Evolutionary conservation across 2,329 filamentous ascomycete genomes (phyloP).

Genomic region (Arachnopeziza araneosa): DNA sequence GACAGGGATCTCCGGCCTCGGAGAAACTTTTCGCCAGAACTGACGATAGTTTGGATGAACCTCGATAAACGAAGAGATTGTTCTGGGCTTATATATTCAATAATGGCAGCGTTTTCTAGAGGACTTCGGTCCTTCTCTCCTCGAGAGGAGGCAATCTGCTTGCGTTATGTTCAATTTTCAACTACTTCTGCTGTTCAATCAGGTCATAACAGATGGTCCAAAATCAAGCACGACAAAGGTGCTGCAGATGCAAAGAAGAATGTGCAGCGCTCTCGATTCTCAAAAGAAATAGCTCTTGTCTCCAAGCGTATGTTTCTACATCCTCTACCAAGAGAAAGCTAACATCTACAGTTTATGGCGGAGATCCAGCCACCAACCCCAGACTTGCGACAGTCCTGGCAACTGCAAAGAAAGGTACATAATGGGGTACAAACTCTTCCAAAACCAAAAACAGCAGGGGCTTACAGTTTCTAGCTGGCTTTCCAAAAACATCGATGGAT

Average conservation of each 20-base stretch:
- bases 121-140: slow-evolving; percentile 15
- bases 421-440: slow-evolving; percentile 22
- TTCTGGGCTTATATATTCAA: neutral
- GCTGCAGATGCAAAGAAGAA: slow-evolving; percentile 78
- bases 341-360: slow-evolving; percentile 58
- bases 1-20: neutral
- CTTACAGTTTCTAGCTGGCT: slow-evolving; percentile 48
- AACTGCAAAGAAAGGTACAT: slow-evolving; percentile 69
- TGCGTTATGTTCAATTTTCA: slow-evolving; percentile 36
- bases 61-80: neutral
- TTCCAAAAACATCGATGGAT: slow-evolving; percentile 82
- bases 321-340: slow-evolving; percentile 9
- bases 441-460: slow-evolving; percentile 6
- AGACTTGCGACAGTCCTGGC: slow-evolving; percentile 67
- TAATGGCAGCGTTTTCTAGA: slow-evolving; percentile 27
- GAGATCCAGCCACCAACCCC: slow-evolving; percentile 68
- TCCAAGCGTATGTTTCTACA: slow-evolving; percentile 57
- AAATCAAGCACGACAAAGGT: slow-evolving; percentile 92
- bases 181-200: slow-evolving; percentile 42
- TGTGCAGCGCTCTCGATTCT: slow-evolving; percentile 59
- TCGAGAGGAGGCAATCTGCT: slow-evolving; percentile 17
- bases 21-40: slow-evolving; percentile 9
- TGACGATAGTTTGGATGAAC: neutral
- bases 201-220: slow-evolving; percentile 92
- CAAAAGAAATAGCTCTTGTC: slow-evolving; percentile 67